These are phyloP conservation scores for Cyclospora cayetanensis DNA, from an alignment of 169 alveolate genomes.

Conservation along the genomic window DNA sequence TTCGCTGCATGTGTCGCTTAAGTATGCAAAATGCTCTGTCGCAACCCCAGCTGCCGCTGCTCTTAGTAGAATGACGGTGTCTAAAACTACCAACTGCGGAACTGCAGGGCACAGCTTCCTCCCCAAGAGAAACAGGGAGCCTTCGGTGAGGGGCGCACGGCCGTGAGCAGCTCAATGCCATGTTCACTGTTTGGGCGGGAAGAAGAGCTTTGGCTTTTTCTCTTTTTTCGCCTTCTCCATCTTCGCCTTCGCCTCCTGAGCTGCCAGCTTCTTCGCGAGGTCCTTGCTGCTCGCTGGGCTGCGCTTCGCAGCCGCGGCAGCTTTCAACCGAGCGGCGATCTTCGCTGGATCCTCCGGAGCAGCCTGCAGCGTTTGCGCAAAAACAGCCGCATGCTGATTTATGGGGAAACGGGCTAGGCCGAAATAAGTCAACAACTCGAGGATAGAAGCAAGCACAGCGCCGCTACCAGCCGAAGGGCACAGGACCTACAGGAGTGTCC, in stretches of 20 bases:
- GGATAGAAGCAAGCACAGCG: neutral
- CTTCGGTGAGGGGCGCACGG: no score
- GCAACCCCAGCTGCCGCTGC: no score
- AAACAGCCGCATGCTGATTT: no score
- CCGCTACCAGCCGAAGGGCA: neutral
- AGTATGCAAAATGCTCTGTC: no score
- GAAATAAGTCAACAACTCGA: neutral
- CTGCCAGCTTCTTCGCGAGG: conserved; percentile 46
- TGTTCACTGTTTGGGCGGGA: conserved; percentile 50
- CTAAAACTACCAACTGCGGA: no score
- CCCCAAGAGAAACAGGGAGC: no score
- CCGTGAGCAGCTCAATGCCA: no score
- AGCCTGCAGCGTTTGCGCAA: conserved; percentile 47
- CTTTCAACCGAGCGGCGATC: conserved; percentile 58
- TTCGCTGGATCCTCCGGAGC: conserved; percentile 55
- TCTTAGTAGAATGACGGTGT: no score
- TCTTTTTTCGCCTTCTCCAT: conserved; percentile 58
- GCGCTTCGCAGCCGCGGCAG: conserved; percentile 62
- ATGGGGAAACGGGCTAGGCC: no score
- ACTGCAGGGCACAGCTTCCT: no score
- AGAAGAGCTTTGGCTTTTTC: conserved; percentile 46
- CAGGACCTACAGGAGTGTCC: conserved; percentile 31
- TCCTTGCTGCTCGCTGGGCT: conserved; percentile 51
- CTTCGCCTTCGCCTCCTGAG: conserved; percentile 64
- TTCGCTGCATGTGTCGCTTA: no score